A percentile compares a stretch with the other conserved stretches of the same genome.
Conservation (phyloP, 176 grass and related monocot genomes). For the Avena sativa region DNA sequence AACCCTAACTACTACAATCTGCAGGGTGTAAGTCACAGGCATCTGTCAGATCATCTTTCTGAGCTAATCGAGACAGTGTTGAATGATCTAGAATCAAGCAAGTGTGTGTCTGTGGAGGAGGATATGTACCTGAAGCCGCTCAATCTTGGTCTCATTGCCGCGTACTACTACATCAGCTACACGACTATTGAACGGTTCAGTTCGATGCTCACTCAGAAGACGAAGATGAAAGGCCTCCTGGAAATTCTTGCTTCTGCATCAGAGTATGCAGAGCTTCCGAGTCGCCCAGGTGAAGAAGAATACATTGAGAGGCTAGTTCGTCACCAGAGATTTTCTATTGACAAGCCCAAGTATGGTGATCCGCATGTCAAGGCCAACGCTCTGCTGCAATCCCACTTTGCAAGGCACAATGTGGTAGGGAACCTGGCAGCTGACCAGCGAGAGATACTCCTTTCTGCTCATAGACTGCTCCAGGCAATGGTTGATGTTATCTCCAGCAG, state of each 20-base stretch:
- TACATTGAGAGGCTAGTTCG: conserved; percentile 83
- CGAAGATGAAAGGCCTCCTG: conserved; percentile 91
- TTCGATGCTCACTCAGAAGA: conserved; percentile 82
- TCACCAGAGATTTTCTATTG: conserved; percentile 92
- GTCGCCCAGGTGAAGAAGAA: conserved; percentile 82
- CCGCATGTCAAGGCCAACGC: conserved; percentile 92
- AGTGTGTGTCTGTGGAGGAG: conserved; percentile 90
- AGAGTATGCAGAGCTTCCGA: conserved; percentile 83
- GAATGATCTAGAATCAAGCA: conserved; percentile 82
- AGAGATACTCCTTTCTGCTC: conserved; percentile 84
- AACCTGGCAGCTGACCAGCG: conserved; percentile 88
- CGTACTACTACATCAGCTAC: conserved; percentile 96
- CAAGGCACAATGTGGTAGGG: conserved; percentile 76
- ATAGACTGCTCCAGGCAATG: conserved; percentile 93
- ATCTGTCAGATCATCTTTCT: conserved; percentile 93
- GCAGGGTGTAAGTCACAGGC: conserved; percentile 93
- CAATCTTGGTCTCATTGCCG: conserved; percentile 95
- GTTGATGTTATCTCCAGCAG: conserved; percentile 98
- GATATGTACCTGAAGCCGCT: conserved; percentile 95
- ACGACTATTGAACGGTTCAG: conserved; percentile 86
- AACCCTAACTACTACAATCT: conserved; percentile 98
- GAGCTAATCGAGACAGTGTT: conserved; percentile 74
- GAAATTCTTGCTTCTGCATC: conserved; percentile 87
- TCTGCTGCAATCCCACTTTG: conserved; percentile 89
- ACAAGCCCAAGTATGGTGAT: conserved; percentile 85